phyloP scores from a whole-genome alignment of 2,329 filamentous ascomycete genomes.

The Zalaria sp. region DNA sequence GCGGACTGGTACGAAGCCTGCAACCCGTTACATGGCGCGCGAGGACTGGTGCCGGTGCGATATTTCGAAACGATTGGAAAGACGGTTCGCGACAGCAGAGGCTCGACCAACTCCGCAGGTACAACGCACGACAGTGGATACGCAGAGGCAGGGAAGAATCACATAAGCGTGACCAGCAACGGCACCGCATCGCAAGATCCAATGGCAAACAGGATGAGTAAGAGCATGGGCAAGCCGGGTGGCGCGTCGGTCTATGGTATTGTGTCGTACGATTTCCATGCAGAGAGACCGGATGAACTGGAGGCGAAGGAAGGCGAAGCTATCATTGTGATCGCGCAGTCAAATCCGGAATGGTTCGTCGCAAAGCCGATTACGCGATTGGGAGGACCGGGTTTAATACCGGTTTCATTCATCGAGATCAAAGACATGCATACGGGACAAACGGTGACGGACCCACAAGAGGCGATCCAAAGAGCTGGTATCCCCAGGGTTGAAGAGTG shows the following conservation, averaged over 20 bases:
- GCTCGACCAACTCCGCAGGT: constrained; percentile 23
- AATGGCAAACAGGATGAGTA: constrained; percentile 17
- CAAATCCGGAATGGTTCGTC: constrained; percentile 97
- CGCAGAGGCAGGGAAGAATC: constrained; percentile 36
- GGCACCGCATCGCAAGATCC: constrained; percentile 16
- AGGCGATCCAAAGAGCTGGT: constrained; percentile 74
- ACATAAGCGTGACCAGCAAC: constrained; percentile 8
- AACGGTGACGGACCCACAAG: constrained; percentile 66
- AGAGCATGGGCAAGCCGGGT: constrained; percentile 34
- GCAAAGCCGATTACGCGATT: constrained; percentile 96
- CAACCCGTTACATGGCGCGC: constrained; percentile 79
- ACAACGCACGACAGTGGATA: constrained; percentile 88
- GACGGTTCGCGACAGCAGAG: constrained; percentile 74
- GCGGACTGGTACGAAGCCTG: constrained; percentile 96
- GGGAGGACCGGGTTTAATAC: constrained; percentile 90
- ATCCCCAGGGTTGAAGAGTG: constrained; percentile 95
- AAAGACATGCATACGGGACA: constrained; percentile 82
- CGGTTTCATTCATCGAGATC: constrained; percentile 93
- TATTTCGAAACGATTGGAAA: constrained; percentile 90
- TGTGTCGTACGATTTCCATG: constrained; percentile 93
- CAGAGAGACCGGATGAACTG: constrained; percentile 87
- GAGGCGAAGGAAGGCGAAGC: constrained; percentile 91
- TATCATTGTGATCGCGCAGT: constrained; percentile 97
- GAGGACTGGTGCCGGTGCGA: constrained; percentile 82
- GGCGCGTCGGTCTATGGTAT: constrained; percentile 93